Conservation (phyloP, 805 yeast species). For the Starmerella geochares region DNA sequence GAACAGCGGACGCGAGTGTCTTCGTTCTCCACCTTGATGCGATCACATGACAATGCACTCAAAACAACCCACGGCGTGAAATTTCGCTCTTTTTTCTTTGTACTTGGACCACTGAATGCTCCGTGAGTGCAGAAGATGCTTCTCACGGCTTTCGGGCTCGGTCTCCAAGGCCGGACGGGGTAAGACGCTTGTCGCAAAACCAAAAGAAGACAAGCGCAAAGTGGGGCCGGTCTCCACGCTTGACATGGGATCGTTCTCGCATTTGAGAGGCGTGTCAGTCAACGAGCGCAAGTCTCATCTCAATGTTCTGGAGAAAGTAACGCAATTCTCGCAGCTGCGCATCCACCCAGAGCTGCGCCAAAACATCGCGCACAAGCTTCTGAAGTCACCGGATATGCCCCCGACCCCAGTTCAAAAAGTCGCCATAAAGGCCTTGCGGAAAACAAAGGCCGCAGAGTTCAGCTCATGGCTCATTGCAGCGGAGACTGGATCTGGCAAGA, state of each 20-base stretch:
- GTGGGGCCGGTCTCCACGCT: conserved; percentile 25
- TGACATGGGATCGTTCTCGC: conserved; percentile 30
- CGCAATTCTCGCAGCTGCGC: conserved; percentile 55
- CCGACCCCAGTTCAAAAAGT: conserved; percentile 81
- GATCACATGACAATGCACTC: neutral
- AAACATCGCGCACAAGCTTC: conserved; percentile 47
- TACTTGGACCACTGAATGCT: neutral
- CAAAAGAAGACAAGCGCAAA: neutral
- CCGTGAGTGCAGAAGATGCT: neutral
- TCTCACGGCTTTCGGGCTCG: conserved; percentile 12
- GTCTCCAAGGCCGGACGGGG: conserved; percentile 23
- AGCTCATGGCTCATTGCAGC: conserved; percentile 77
- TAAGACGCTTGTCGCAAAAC: neutral
- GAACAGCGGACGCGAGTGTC: no score
- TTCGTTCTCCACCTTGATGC: neutral
- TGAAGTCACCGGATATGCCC: conserved; percentile 16
- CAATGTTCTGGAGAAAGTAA: conserved; percentile 43
- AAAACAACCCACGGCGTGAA: neutral
- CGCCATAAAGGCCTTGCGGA: conserved; percentile 49
- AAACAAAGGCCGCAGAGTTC: conserved; percentile 28
- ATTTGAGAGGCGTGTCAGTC: conserved; percentile 24
- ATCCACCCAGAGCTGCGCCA: conserved; percentile 57
- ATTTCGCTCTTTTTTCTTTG: neutral
- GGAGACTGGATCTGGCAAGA: conserved; percentile 95
- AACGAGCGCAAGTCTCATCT: conserved; percentile 28